Percentiles rank a stretch among this genome's conserved stretches.
Conservation (phyloP, 192 early-diverging fungal genomes). For the Hyaloraphidium curvatum region DNA sequence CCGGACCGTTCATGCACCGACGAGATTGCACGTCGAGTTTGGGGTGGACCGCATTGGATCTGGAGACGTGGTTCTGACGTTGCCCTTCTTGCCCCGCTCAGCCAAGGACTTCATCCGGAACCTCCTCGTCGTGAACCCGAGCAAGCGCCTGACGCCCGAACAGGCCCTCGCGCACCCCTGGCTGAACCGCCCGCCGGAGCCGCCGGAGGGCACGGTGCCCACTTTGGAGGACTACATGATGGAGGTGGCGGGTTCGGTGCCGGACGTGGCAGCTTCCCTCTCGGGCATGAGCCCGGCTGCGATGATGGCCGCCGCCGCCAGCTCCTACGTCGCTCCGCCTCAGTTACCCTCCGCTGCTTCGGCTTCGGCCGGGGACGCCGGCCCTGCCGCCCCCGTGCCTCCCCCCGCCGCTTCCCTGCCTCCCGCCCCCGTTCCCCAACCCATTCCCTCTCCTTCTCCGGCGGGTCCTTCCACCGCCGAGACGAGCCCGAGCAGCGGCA, state of each 20-base stretch:
- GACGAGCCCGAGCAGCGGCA: background rate
- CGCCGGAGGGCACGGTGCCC: background rate
- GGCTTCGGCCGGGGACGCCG: background rate
- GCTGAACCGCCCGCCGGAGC: constrained; percentile 7
- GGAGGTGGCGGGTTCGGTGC: no score
- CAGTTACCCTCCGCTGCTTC: background rate
- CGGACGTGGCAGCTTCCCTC: no score
- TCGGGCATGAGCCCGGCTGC: no score
- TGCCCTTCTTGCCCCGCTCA: no score
- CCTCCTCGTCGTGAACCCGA: constrained; percentile 28
- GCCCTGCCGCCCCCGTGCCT: background rate
- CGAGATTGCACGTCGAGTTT: background rate
- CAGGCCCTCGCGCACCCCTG: constrained; percentile 31
- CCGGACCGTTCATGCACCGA: background rate
- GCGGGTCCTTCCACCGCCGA: no score
- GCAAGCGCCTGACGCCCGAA: constrained; percentile 26
- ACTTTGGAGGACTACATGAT: no score
- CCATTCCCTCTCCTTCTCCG: no score
- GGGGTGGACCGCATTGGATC: no score
- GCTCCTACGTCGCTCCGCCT: background rate
- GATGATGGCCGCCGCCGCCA: background rate
- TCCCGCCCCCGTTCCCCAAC: background rate
- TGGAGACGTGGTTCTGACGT: no score
- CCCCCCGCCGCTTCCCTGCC: background rate
- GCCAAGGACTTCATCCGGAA: constrained; percentile 54